Conservation (phyloP, 441 rosid genomes). For the Manihot esculenta region DNA sequence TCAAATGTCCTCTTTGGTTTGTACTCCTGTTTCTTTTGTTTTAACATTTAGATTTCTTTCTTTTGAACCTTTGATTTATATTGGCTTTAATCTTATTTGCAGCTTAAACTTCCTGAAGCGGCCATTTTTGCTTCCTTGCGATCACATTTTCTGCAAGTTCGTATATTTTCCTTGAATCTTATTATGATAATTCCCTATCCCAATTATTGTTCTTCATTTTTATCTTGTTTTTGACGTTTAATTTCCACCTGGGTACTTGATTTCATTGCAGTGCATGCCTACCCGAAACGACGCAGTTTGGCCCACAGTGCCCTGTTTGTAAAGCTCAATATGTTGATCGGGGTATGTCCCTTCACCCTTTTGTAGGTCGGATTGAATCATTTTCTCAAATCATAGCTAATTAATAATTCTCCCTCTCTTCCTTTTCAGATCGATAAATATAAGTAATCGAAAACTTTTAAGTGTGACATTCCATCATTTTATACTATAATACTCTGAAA, state of each 20-base stretch:
- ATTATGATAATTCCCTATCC: neutral
- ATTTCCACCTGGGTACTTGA: neutral
- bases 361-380: neutral
- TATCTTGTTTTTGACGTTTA: neutral
- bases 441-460: too few species aligned
- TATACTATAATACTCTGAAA: too few species aligned
- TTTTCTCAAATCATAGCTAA: too few species aligned
- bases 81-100: constrained; percentile 19
- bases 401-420: too few species aligned
- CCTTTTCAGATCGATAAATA: too few species aligned
- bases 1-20: constrained; percentile 88
- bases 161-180: constrained; percentile 6
- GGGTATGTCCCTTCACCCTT: constrained; percentile 31
- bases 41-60: neutral
- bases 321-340: constrained; percentile 33
- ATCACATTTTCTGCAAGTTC: constrained; percentile 78
- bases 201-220: neutral
- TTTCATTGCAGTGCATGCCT: constrained; percentile 53
- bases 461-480: too few species aligned
- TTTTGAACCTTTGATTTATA: neutral
- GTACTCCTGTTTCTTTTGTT: constrained; percentile 10
- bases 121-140: constrained; percentile 75
- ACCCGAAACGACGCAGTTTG: constrained; percentile 31
- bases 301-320: constrained; percentile 57
- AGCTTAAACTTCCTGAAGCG: constrained; percentile 61